Evolutionary conservation across 495 filamentous ascomycete genomes (phyloP).

Genomic region (Neurospora sp.): DNA sequence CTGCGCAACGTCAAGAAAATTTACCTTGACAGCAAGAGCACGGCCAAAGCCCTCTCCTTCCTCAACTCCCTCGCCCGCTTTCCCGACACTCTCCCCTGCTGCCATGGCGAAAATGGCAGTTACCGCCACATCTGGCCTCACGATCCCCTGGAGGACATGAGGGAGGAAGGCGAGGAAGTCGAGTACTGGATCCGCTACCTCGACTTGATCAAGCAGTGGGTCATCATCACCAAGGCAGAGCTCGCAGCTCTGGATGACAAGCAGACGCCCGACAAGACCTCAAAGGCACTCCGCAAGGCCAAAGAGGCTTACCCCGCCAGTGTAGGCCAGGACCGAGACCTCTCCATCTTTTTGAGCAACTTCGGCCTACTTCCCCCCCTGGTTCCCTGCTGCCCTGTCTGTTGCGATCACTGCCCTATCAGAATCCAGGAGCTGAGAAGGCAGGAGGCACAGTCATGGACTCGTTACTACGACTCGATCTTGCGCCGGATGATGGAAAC

Average conservation of each 20-base stretch:
- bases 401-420: not conserved
- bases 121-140: not conserved
- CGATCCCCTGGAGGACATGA: not conserved
- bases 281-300: not conserved
- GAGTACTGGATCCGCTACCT: not conserved
- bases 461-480: not conserved
- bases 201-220: not conserved
- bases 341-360: not conserved
- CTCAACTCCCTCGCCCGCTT: not conserved
- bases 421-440: not conserved
- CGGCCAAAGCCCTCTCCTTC: not conserved
- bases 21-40: not conserved
- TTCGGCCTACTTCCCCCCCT: not conserved
- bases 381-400: not conserved
- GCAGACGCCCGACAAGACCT: not conserved
- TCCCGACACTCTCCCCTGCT: not conserved
- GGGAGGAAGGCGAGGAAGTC: not conserved
- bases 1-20: not conserved
- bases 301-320: not conserved
- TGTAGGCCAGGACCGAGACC: not conserved
- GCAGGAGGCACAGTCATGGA: not conserved
- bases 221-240: not conserved
- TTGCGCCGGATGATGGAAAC: not conserved
- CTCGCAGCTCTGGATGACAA: not conserved
- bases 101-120: not conserved